Evolutionary conservation across 495 filamentous ascomycete species (phyloP).

Genomic region (Podospora anserina): DNA sequence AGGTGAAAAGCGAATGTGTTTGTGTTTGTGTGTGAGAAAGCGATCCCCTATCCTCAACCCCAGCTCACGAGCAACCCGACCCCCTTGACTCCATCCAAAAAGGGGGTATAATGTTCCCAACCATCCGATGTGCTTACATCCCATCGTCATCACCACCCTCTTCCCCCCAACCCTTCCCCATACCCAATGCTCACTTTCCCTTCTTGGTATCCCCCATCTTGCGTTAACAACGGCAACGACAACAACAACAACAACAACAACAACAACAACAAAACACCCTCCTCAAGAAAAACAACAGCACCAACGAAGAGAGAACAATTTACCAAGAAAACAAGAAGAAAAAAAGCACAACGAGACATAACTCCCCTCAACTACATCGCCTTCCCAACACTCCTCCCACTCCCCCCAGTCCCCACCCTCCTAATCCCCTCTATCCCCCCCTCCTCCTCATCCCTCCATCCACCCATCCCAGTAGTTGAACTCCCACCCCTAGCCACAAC

Average conservation of each 20-base stretch:
- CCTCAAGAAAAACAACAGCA: not conserved
- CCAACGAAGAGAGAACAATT: not conserved
- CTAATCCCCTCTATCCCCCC: slow-evolving; percentile 12
- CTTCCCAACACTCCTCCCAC: slow-evolving; percentile 36
- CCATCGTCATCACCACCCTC: not conserved
- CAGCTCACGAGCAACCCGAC: not conserved
- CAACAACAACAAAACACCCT: not conserved
- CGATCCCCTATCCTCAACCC: not conserved
- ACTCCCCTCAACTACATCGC: slow-evolving; percentile 33
- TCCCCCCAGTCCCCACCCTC: slow-evolving; percentile 29
- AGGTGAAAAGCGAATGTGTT: not conserved
- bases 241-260: not conserved
- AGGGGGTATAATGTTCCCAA: not conserved
- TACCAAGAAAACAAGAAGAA: not conserved
- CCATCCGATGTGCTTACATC: not conserved
- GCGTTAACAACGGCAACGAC: not conserved
- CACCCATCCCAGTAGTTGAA: not conserved
- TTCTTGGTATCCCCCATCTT: not conserved
- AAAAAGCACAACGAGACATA: not conserved
- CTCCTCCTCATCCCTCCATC: not conserved
- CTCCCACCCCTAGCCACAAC: slow-evolving; percentile 14
- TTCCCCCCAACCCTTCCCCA: not conserved
- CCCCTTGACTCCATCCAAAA: not conserved
- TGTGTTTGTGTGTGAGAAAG: not conserved
- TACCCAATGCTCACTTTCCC: not conserved